Percentiles rank a stretch among this genome's conserved stretches.
Evolutionary conservation across 305 asterid species (phyloP).

Genomic region (Rubia peregrina): DNA sequence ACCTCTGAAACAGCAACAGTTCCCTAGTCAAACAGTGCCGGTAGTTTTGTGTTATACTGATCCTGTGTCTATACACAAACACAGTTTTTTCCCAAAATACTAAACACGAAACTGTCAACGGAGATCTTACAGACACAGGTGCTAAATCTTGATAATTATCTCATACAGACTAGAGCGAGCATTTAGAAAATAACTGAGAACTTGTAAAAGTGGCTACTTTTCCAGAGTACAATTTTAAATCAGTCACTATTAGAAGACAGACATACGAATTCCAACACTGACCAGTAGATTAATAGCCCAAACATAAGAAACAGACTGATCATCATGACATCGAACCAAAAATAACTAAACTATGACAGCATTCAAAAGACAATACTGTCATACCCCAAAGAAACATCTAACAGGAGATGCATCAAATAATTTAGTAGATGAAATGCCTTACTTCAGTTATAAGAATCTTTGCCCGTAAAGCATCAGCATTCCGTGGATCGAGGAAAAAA

Average conservation of each 20-base stretch:
- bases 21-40: not conserved
- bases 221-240: not conserved
- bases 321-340: not conserved
- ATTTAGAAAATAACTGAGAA: not conserved
- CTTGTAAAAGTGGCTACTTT: not conserved
- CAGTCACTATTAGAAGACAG: not conserved
- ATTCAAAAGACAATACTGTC: not conserved
- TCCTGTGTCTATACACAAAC: not conserved
- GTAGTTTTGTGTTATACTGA: not conserved
- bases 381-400: not conserved
- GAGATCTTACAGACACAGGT: not conserved
- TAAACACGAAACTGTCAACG: not conserved
- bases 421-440: constrained; percentile 20
- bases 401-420: not conserved
- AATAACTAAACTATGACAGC: not conserved
- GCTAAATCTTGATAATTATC: constrained; percentile 1
- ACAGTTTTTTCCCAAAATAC: not conserved
- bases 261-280: not conserved
- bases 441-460: constrained; percentile 94
- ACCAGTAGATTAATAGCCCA: not conserved
- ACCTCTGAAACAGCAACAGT: not conserved
- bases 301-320: not conserved
- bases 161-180: not conserved
- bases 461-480: constrained; percentile 95
- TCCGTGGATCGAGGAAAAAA: constrained; percentile 70